Evolutionary conservation across 2,329 filamentous ascomycete species (phyloP), one percentile per base, ranked within the genome.

Genomic region (Xylaria sp.): DNA sequence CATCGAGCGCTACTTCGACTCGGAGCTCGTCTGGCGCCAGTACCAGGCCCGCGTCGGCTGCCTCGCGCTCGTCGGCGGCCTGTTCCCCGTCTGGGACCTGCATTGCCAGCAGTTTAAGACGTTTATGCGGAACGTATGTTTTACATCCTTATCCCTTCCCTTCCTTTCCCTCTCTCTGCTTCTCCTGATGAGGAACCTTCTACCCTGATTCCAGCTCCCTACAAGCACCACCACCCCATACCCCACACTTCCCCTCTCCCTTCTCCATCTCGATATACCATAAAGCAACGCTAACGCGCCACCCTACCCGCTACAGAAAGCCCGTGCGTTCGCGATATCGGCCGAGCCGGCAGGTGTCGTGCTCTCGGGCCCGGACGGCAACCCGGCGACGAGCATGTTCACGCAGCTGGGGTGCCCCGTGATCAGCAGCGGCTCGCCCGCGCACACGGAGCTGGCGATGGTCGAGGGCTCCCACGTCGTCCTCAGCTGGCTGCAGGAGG

Each of bases 361-460:
- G 1, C 69, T 91, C 6, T 74, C 80, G 0, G 80, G 81, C 0
- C 74, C 81, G 1, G 66, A 76, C 1, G 79, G 81, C 8, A 83
- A 82, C 61, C 66, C 71, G 0, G 61, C 69, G 13, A 71, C 73
- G 2, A 52, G 59, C 1, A 62, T 66, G 37, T 74, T 78, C 65
- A 75, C 76, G 0, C 61, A 70, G 9, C 75, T 81, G 40, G 87
- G 88, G 4, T 88, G 84, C 59, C 88, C 88, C 4, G 80, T 85
- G 57, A 88, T 88, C 70, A 87, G 87, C n/a, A 82, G 86, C 1
- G 87, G 87, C 2, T 84, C 89, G 57, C 63, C 72, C 1, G 66
- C 77, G 29, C 77, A 84, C 64, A 74, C 74, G 7, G 90, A 95
- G 69, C 75, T 77, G 37, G 80, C 90, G 56, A 78, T 92, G 48